Percentiles rank a stretch among this genome's conserved stretches.
phyloP scores from a whole-genome alignment of 257 asterid genomes.

The Knoxia roxburghii region DNA sequence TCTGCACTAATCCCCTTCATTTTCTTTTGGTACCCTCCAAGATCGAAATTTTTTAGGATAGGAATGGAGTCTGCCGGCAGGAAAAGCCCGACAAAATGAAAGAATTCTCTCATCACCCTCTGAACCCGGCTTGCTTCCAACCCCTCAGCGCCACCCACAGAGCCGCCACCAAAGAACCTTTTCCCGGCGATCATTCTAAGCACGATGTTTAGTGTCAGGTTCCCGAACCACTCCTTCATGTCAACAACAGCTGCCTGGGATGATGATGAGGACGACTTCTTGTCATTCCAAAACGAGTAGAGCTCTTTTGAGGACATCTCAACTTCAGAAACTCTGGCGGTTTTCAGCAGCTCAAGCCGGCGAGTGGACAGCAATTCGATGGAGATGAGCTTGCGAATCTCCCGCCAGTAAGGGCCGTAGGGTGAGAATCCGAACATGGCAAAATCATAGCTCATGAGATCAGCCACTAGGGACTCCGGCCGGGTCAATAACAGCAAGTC shows the following conservation, averaged over 20 bases:
- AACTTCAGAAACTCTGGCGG: conserved; percentile 18
- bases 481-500: conserved; percentile 15
- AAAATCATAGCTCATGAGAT: conserved; percentile 20
- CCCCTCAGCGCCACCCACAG: conserved; percentile 2
- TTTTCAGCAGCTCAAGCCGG: conserved; percentile 23
- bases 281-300: conserved; percentile 6
- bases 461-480: conserved; percentile 19
- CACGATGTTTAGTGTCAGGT: conserved; percentile 20
- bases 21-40: conserved; percentile 27
- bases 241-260: conserved; percentile 24
- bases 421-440: conserved; percentile 28
- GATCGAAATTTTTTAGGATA: conserved; percentile 25
- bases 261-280: no score
- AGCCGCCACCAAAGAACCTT: conserved; percentile 8
- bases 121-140: conserved; percentile 14
- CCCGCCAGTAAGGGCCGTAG: conserved; percentile 32
- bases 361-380: conserved; percentile 19
- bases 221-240: conserved; percentile 28
- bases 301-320: conserved; percentile 16
- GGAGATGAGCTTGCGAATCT: conserved; percentile 20
- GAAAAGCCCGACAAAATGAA: conserved; percentile 16
- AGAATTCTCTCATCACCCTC: conserved; percentile 20
- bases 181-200: conserved; percentile 25
- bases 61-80: conserved; percentile 28
- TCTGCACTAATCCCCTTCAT: conserved; percentile 26